Base-by-base conservation (phyloP, 768 basidiomycete genomes). In the Bullera alba region DNA sequence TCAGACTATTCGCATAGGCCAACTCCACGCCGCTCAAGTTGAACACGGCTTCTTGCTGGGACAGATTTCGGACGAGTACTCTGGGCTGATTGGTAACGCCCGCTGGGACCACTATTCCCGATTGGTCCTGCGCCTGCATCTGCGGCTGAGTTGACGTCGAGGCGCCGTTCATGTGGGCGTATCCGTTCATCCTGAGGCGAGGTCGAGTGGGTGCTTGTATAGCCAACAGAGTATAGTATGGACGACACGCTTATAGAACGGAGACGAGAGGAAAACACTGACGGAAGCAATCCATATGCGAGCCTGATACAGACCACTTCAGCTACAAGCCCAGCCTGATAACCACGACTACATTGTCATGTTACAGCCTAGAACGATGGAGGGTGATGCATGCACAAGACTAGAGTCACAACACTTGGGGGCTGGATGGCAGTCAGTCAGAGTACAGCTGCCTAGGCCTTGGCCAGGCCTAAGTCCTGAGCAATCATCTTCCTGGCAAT, bases 1-100 rank as follows among this genome's bases (percentile, higher is more conserved):
- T 81, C 34, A 99, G 68, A 5, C 92, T 92, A 74, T 99, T 99
- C 47, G 93, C 93, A 61, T 93, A 86, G 39, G 86, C 87, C 67
- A 96, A 79, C 74, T 97, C 92, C 30, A 96, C 92, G 79, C 95
- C 93, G 71, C 89, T 86, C 10, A 99, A 77, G 12, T 92, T 84
- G 64, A 97, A 97, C 65, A 88, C 85, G 55, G 91, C 88, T 53
- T 81, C 78, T 66, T 93, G 87, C 65, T 81, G 81, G 67, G 87
- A 83, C 46, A 93, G 75, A 58, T 52, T 59, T 38, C 68, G 30
- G 19, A 72, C 58, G 17, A 65, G 37, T 6, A 68, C 35, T 39
- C 63, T 28, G 4, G 66, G 66, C 46, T 68, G 63, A 35, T 65
- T 63, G 25, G 63, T 68, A 32, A 56, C 51, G 15, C 65, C 65